Evolutionary conservation across 768 basidiomycete species (phyloP), one percentile per base, ranked within the genome.

Genomic region (Serpula lacrymans): DNA sequence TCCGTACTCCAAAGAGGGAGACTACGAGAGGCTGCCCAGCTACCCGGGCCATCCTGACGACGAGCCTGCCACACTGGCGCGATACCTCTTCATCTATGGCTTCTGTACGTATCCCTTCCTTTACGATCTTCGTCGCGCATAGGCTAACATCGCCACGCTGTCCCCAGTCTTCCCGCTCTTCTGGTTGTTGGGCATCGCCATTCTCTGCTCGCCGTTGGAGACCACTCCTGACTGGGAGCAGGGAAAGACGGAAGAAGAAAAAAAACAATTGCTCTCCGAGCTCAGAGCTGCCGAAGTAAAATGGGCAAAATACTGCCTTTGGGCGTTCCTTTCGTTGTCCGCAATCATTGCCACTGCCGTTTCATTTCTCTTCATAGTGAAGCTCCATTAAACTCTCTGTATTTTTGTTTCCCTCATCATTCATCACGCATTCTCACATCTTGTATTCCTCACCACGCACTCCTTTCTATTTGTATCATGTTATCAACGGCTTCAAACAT

Each of bases 81-180:
- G 73, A 60, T 78, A 73, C 54, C 58, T 82, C 33, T 82, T 82
- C 64, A 75, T 74, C 51, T 80, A 80, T 43, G 78, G 79, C 31
- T 81, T 82, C 52, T 52, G 80, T 82, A 50, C 53, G 80, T 61
- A 14, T 27, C 39, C 23, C 37, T 27, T 30, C 32, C 14, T 28
- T 10, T 22, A 14, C n/a, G 8, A 11, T 14, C 6, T 5, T 25
- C 1, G 10, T 1, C 14, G 38, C 0, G 9, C 6, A 6, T 26
- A 27, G 29, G 33, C 30, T 12, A 5, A 14, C n/a, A n/a, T 6
- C 18, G 4, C 12, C 14, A 20, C 31, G 32, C 14, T 46, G 43
- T 39, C 17, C 36, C 5, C 13, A 82, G 80, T 81, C 37, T 82
- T 82, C 55, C 76, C 75, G 2, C 64, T 74, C 28, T 81, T 82